Evolutionary conservation across 768 basidiomycete species (phyloP).

Genomic region (Lactarius pseudohatsudake): DNA sequence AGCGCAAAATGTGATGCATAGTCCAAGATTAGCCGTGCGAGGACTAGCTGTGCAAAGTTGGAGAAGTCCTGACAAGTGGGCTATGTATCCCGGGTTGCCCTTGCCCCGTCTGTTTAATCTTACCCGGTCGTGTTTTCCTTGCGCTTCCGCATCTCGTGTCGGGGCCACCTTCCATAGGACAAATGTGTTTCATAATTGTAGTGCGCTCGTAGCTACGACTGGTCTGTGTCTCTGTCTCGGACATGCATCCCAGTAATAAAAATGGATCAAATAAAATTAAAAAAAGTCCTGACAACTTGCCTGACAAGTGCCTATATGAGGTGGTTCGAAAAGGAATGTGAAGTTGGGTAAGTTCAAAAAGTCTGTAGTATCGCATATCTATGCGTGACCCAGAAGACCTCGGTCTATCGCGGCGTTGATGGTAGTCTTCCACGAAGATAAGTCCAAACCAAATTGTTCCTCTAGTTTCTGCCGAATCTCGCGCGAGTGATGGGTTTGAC

Average conservation of each 20-base stretch:
- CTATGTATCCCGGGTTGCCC: too few species aligned
- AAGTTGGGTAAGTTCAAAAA: background rate
- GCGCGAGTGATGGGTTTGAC: conserved; percentile 39
- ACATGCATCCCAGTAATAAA: too few species aligned
- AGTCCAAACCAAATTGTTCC: conserved; percentile 74
- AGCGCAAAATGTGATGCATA: conserved; percentile 26
- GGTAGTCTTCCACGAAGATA: conserved; percentile 64
- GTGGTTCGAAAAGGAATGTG: conserved; percentile 1
- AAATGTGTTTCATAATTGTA: too few species aligned
- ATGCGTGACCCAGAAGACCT: conserved; percentile 48
- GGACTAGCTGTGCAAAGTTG: background rate
- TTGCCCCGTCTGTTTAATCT: too few species aligned
- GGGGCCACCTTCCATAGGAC: too few species aligned
- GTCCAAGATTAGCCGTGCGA: conserved; percentile 23
- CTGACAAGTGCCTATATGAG: background rate
- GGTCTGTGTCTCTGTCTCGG: too few species aligned
- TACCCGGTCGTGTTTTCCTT: too few species aligned
- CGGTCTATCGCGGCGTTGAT: conserved; percentile 82
- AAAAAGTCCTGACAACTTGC: too few species aligned
- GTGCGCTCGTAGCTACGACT: too few species aligned
- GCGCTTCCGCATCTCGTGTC: too few species aligned
- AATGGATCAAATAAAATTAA: too few species aligned
- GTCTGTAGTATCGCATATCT: background rate
- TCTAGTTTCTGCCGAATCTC: conserved; percentile 84
- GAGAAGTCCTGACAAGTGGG: background rate